Conservation (phyloP, 306 rosid genomes). For the Lathyrus oleraceus region DNA sequence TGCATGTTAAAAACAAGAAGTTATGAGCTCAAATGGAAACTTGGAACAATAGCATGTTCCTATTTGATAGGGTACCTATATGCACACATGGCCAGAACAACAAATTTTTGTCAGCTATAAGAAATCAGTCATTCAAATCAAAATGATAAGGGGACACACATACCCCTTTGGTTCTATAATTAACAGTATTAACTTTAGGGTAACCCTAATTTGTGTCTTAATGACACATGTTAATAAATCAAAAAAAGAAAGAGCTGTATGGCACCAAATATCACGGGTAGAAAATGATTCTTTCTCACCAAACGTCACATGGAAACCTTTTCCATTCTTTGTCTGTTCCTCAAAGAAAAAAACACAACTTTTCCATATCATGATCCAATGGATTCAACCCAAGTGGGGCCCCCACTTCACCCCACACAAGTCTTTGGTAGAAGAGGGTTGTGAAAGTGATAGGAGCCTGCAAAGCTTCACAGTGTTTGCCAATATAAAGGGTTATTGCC, state of each 20-base stretch:
- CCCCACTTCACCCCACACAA: conserved; percentile 42
- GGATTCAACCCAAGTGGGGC: conserved; percentile 44
- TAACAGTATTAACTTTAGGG: conserved; percentile 26
- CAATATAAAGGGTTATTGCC: conserved; percentile 41
- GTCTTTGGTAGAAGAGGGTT: conserved; percentile 21
- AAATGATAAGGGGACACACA: neutral
- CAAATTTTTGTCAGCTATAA: neutral
- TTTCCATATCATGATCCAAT: conserved; percentile 44
- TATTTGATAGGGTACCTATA: neutral
- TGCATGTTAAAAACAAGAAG: neutral
- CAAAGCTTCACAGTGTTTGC: conserved; percentile 36
- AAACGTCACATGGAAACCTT: conserved; percentile 49
- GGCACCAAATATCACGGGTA: conserved; percentile 53
- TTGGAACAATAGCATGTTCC: neutral
- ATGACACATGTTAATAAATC: no score
- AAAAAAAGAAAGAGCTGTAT: conserved; percentile 47
- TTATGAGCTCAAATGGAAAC: neutral
- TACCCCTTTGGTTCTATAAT: conserved; percentile 22
- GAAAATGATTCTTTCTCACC: conserved; percentile 41
- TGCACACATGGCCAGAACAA: conserved; percentile 9
- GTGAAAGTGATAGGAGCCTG: conserved; percentile 23
- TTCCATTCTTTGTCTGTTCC: conserved; percentile 52
- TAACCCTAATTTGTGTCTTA: conserved; percentile 1
- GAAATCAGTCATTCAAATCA: neutral
- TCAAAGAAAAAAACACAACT: conserved; percentile 47